Conservation (phyloP, 805 yeast species). For the Nakazawaea holstii region DNA sequence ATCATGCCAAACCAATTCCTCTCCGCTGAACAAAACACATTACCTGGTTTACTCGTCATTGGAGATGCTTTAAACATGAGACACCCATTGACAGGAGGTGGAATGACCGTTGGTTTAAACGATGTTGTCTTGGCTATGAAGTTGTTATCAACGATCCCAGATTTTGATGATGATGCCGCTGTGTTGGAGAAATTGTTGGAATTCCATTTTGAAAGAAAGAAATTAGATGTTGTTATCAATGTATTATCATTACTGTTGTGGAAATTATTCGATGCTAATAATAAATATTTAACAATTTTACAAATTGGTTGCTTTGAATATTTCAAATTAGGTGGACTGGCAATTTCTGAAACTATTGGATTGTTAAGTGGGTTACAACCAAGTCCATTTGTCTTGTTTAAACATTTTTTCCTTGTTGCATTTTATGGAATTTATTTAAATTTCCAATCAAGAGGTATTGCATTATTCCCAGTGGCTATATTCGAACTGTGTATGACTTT, state of each 20-base stretch:
- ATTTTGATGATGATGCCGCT: constrained; percentile 50
- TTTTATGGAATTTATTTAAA: constrained; percentile 74
- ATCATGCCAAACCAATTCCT: constrained; percentile 94
- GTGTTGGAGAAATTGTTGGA: constrained; percentile 53
- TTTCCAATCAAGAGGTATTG: constrained; percentile 56
- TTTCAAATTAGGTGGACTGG: constrained; percentile 78
- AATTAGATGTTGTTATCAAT: constrained; percentile 78
- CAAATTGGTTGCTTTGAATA: constrained; percentile 89
- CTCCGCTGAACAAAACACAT: constrained; percentile 66
- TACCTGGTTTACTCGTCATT: constrained; percentile 72
- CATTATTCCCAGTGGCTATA: constrained; percentile 66
- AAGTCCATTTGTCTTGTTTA: constrained; percentile 65
- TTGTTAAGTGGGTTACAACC: constrained; percentile 80
- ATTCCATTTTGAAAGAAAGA: constrained; percentile 77
- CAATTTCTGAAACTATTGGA: constrained; percentile 73
- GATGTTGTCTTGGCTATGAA: constrained; percentile 71
- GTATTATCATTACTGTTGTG: constrained; percentile 88
- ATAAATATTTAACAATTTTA: constrained; percentile 54
- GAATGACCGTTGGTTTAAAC: constrained; percentile 95
- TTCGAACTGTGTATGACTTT: constrained; percentile 64
- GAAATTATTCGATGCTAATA: constrained; percentile 85
- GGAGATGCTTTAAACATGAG: constrained; percentile 98
- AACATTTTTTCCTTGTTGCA: constrained; percentile 89
- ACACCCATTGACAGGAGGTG: constrained; percentile 98
- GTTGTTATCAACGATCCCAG: constrained; percentile 50